These are phyloP conservation scores for Salvia sclarea DNA, from an alignment of 305 asterid genomes.

Conservation along the genomic window DNA sequence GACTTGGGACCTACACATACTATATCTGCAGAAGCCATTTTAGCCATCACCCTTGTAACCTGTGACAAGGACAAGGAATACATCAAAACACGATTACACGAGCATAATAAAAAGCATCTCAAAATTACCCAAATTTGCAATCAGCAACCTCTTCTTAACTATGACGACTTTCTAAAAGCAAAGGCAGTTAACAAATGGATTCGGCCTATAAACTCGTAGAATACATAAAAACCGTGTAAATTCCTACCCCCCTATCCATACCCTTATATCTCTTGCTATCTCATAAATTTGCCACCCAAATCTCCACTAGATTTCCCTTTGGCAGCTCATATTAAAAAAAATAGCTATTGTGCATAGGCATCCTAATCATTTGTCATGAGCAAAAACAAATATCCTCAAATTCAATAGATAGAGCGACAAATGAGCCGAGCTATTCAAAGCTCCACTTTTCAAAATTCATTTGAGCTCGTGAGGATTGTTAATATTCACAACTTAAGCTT, in stretches of 20 bases:
- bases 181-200: neutral
- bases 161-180: neutral
- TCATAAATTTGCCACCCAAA: neutral
- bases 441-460: neutral
- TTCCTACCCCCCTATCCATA: neutral
- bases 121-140: slow-evolving; percentile 6
- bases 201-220: neutral
- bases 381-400: neutral
- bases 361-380: neutral
- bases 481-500: neutral
- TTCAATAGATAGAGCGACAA: neutral
- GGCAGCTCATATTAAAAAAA: slow-evolving; percentile 11
- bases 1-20: slow-evolving; percentile 87
- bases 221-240: neutral
- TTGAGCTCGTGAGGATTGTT: neutral
- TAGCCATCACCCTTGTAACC: slow-evolving; percentile 95
- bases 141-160: neutral
- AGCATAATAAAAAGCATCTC: neutral
- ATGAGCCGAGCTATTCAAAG: neutral
- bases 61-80: slow-evolving; percentile 33
- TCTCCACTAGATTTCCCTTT: slow-evolving; percentile 3
- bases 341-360: slow-evolving; percentile 1
- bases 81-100: neutral
- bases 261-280: neutral
- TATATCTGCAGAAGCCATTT: slow-evolving; percentile 82